Percentiles rank a stretch among this genome's conserved stretches.
Conservation (phyloP, 2,329 filamentous ascomycete species). For the Coniochaeta ligniaria region DNA sequence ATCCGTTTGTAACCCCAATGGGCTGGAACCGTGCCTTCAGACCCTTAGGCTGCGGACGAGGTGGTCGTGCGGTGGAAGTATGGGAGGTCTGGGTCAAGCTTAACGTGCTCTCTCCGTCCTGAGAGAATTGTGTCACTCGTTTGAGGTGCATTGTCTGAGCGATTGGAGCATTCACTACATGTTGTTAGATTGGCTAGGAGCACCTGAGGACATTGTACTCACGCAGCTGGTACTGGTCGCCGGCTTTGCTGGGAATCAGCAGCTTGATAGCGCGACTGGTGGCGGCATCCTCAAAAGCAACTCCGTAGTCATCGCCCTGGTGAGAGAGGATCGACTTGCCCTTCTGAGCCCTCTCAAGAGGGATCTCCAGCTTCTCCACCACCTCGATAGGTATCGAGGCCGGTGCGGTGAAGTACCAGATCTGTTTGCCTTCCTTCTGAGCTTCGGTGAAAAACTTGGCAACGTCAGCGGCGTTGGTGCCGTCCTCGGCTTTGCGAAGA, state of each 20-base stretch:
- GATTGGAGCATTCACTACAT: slow-evolving; percentile 35
- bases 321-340: slow-evolving; percentile 52
- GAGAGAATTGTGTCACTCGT: slow-evolving; percentile 50
- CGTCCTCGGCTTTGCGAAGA: slow-evolving; percentile 40
- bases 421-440: slow-evolving; percentile 60
- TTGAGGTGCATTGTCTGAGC: slow-evolving; percentile 59
- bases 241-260: slow-evolving; percentile 50
- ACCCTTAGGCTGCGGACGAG: slow-evolving; percentile 59
- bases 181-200: neutral
- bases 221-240: slow-evolving; percentile 48
- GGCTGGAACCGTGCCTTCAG: slow-evolving; percentile 62
- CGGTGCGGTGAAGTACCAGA: slow-evolving; percentile 76
- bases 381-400: slow-evolving; percentile 61
- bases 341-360: slow-evolving; percentile 44
- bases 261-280: slow-evolving; percentile 49
- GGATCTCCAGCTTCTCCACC: slow-evolving; percentile 57
- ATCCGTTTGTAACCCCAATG: slow-evolving; percentile 42
- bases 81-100: slow-evolving; percentile 20
- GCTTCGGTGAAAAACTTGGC: slow-evolving; percentile 49
- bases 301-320: slow-evolving; percentile 55
- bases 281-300: slow-evolving; percentile 44
- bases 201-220: slow-evolving; percentile 18
- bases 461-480: slow-evolving; percentile 35
- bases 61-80: slow-evolving; percentile 39
- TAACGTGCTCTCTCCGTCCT: slow-evolving; percentile 22